Conservation (phyloP, 768 basidiomycete genomes). For the Aureoboletus auriporus region DNA sequence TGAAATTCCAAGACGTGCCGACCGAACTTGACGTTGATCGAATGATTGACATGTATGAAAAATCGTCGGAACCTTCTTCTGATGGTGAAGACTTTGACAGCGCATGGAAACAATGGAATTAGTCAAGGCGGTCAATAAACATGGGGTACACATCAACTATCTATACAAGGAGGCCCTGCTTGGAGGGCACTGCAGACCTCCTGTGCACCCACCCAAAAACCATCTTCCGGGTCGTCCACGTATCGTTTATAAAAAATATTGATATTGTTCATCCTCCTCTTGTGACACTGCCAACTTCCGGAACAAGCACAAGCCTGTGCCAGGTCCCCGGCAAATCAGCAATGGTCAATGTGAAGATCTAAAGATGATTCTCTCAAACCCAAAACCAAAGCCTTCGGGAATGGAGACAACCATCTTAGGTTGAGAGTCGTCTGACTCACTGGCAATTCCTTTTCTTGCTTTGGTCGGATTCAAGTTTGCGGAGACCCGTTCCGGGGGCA, state of each 20-base stretch:
- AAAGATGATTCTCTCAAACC: slow-evolving; percentile 77
- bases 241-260: slow-evolving; percentile 60
- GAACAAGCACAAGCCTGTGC: slow-evolving; percentile 80
- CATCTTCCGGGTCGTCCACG: slow-evolving; percentile 45
- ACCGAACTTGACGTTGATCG: slow-evolving; percentile 42
- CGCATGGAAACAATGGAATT: slow-evolving; percentile 37
- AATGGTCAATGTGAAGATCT: slow-evolving; percentile 76
- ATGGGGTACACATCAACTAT: too few relatives aligned
- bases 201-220: slow-evolving; percentile 69
- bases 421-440: too few relatives aligned
- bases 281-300: slow-evolving; percentile 79
- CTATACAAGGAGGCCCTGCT: slow-evolving; percentile 58
- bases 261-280: slow-evolving; percentile 67
- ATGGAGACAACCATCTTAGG: slow-evolving; percentile 80
- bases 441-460: too few relatives aligned
- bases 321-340: slow-evolving; percentile 70
- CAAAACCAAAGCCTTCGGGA: slow-evolving; percentile 83
- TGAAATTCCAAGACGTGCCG: slow-evolving; percentile 56
- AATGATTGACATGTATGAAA: too few relatives aligned
- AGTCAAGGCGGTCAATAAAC: background rate
- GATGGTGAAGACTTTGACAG: slow-evolving; percentile 61
- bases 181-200: slow-evolving; percentile 60
- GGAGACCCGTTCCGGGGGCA: too few relatives aligned
- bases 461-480: too few relatives aligned
- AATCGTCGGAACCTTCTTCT: slow-evolving; percentile 67